Percentiles rank a stretch among this genome's conserved stretches.
phyloP scores from a whole-genome alignment of 768 basidiomycete genomes.

The Suillus ampliporus region DNA sequence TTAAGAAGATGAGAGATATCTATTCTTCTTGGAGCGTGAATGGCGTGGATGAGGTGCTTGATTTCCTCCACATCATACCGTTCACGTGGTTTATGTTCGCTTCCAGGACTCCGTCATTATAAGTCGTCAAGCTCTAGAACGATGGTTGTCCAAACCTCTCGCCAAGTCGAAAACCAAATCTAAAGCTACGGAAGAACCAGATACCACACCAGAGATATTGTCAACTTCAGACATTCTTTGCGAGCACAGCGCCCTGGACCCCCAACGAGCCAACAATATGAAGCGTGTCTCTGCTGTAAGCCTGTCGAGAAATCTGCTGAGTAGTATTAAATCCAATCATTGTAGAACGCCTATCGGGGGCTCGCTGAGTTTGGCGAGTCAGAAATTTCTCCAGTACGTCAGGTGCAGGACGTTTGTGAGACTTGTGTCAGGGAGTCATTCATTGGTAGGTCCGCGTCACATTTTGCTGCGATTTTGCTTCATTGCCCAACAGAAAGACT shows the following conservation, averaged over 20 bases:
- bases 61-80: neutral
- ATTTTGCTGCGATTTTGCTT: constrained; percentile 7
- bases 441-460: constrained; percentile 47
- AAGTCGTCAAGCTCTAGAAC: constrained; percentile 62
- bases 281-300: constrained; percentile 68
- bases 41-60: constrained; percentile 52
- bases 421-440: constrained; percentile 63
- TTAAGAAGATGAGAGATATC: constrained; percentile 61
- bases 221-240: constrained; percentile 61
- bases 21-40: constrained; percentile 66
- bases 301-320: neutral
- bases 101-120: constrained; percentile 61
- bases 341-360: constrained; percentile 31
- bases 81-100: constrained; percentile 17
- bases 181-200: constrained; percentile 22
- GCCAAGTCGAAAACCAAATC: constrained; percentile 26
- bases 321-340: neutral
- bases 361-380: constrained; percentile 47
- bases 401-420: constrained; percentile 60
- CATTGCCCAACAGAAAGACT: constrained; percentile 56
- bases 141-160: constrained; percentile 57
- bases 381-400: constrained; percentile 52
- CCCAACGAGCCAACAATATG: constrained; percentile 62
- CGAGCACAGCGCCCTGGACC: constrained; percentile 65
- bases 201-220: constrained; percentile 25